Conservation (phyloP, 306 rosid genomes). For the Citrullus amarus region DNA sequence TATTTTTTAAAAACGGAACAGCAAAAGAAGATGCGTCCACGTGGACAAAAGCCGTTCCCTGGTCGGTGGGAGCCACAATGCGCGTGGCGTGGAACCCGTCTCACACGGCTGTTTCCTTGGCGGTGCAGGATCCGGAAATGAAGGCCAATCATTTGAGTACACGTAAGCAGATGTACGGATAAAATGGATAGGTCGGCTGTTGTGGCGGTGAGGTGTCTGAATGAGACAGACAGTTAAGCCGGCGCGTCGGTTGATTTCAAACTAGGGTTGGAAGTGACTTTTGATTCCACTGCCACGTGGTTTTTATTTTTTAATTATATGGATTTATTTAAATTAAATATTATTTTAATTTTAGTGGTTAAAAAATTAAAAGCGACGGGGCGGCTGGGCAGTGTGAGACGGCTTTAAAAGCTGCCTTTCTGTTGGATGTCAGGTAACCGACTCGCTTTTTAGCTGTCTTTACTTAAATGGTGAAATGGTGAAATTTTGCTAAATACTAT, state of each 20-base stretch:
- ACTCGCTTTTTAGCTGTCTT: neutral
- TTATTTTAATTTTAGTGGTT: neutral
- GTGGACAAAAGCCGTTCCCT: neutral
- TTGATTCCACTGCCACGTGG: neutral
- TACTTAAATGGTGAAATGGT: neutral
- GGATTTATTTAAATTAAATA: neutral
- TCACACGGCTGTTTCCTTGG: neutral
- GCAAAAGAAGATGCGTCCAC: neutral
- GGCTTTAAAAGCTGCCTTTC: neutral
- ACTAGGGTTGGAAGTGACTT: neutral
- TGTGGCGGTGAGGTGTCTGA: conserved; percentile 13
- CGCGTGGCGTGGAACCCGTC: neutral
- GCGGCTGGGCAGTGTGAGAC: neutral
- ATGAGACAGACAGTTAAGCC: conserved; percentile 13
- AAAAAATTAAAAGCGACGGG: neutral
- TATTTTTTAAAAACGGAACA: neutral
- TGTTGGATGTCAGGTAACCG: conserved; percentile 3
- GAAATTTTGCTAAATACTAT: too few species aligned
- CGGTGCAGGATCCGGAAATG: neutral
- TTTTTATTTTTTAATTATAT: too few species aligned
- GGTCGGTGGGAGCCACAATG: neutral
- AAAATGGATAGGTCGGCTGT: neutral
- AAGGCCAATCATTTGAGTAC: neutral
- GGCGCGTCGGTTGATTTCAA: conserved; percentile 5
- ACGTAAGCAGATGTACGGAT: neutral